Evolutionary conservation across 2,329 filamentous ascomycete species (phyloP).

Genomic region (Xylaria sp.): DNA sequence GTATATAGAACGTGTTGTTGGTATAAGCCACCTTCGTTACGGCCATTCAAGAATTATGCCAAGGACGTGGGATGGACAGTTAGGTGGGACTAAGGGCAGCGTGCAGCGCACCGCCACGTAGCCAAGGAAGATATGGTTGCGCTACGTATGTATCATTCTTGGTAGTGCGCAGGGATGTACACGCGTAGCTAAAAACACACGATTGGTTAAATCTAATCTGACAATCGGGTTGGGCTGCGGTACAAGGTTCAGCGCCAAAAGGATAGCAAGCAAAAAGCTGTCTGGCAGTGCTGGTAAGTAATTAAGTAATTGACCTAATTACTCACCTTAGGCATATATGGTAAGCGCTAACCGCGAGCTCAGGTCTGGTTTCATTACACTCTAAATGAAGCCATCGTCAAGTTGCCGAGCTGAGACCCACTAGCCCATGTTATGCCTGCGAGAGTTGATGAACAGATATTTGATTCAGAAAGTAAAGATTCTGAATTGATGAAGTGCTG

Average conservation of each 20-base stretch:
- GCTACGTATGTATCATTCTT: too few species aligned
- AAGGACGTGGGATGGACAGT: background rate
- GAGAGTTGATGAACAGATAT: background rate
- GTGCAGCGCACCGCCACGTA: constrained; percentile 2
- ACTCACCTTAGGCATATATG: too few species aligned
- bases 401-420: background rate
- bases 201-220: background rate
- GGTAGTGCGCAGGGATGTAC: background rate
- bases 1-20: background rate
- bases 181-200: background rate
- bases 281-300: too few species aligned
- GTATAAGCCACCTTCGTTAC: background rate
- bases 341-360: too few species aligned
- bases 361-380: too few species aligned
- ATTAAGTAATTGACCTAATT: too few species aligned
- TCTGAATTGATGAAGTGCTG: background rate
- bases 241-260: too few species aligned
- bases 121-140: background rate
- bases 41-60: background rate
- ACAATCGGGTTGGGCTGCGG: background rate
- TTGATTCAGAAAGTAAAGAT: background rate
- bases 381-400: background rate
- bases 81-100: background rate
- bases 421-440: background rate
- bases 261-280: too few species aligned